Base-by-base conservation (phyloP, 108 stramenopile species). In the Bacterosira constricta region DNA sequence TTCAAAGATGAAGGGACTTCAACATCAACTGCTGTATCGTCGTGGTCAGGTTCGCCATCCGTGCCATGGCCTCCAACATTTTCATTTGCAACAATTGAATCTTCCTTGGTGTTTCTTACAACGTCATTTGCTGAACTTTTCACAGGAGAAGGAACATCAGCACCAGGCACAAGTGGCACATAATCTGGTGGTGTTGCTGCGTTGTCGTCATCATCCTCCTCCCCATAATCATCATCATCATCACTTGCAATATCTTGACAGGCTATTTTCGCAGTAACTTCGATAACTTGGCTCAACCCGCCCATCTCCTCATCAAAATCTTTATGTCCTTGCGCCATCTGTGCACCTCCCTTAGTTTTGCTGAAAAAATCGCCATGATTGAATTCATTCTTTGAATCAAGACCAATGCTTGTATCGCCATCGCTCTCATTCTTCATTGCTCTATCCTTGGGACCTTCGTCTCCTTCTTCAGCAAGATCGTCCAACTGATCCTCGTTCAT, bases 261-360 rank as follows among this genome's bases (percentile, higher is more conserved):
- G 15, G 81, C 81, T 17, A 82, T 39, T 1, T 42, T 68, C 6
- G 77, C 74, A 6, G 71, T 62, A 13, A 78, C 81, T 30, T 77
- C 71, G 37, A 80, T 60, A 18, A 80, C 61, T 65, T 91, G 90
- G 44, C 83, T 89, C 23, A 52, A 45, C 2, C 86, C 90, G 35
- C 88, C 90, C 86, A 91, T 86, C 47, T 89, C 88, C 35, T 91
- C 88, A 8, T 91, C 90, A 59, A 76, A 87, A 8, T 80, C 85
- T 2, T 89, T 83, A 47, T 91, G 87, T 11, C 88, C 90, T 32
- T 78, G 54, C 17, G 55, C 50, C 18, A 87, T 62, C 12, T 70
- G 69, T 17, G 90, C 88, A 20, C 81, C 70, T 12, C 86, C 88
- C 26, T 78, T 73, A 23, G 86, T 86, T 9, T 57, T 60, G 18